Conservation (phyloP, 371 early-diverging fungal species). For the Mucor indicus region DNA sequence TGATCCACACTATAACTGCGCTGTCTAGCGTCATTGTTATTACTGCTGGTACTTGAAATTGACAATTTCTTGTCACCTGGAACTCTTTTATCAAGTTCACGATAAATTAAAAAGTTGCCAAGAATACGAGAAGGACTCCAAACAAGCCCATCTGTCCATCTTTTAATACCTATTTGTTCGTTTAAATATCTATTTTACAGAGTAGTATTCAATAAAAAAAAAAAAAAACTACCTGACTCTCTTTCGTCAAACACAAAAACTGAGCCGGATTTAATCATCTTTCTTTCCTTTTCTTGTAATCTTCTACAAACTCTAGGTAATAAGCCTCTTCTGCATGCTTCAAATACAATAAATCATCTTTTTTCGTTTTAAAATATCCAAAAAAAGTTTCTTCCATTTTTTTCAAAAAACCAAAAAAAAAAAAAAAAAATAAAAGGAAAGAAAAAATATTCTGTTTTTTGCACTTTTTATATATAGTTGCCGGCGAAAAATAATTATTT, state of each 20-base stretch:
- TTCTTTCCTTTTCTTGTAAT: conserved; percentile 59
- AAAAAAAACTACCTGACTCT: conserved; percentile 40
- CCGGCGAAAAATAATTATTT: too few species aligned
- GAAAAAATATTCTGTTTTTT: too few species aligned
- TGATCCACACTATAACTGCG: conserved; percentile 30
- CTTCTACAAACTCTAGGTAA: conserved; percentile 60
- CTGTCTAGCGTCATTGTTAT: background rate
- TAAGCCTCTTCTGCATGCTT: conserved; percentile 63
- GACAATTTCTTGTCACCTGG: conserved; percentile 22
- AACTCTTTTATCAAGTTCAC: conserved; percentile 52
- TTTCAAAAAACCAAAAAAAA: too few species aligned
- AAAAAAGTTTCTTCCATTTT: conserved; percentile 44
- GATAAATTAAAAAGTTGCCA: conserved; percentile 62
- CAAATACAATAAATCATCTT: conserved; percentile 67
- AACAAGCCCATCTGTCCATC: conserved; percentile 73
- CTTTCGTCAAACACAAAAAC: conserved; percentile 72
- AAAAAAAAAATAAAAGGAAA: too few species aligned
- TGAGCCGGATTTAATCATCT: conserved; percentile 59
- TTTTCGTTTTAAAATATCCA: conserved; percentile 55
- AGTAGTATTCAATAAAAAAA: background rate
- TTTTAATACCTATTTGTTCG: conserved; percentile 52
- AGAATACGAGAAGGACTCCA: conserved; percentile 72
- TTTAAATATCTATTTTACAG: background rate
- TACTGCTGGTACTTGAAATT: conserved; percentile 2
- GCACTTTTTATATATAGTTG: too few species aligned